phyloP scores from a whole-genome alignment of 2,329 filamentous ascomycete species.

The Stemphylium beticola region DNA sequence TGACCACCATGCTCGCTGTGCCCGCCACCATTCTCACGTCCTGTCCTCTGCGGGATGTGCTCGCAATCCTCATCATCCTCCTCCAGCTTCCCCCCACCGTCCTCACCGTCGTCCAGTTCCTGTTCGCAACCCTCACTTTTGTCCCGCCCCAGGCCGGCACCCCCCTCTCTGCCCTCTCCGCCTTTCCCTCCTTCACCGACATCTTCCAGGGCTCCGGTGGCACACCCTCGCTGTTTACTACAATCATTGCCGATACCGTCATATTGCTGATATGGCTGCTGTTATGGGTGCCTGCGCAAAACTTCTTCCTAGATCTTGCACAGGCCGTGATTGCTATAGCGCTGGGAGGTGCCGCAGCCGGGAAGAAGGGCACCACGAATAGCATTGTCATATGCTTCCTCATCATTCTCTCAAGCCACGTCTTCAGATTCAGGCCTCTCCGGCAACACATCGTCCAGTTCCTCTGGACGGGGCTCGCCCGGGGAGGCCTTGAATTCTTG shows the following conservation, averaged over 20 bases:
- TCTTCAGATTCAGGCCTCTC: slow-evolving; percentile 61
- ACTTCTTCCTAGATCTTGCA: slow-evolving; percentile 85
- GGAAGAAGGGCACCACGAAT: slow-evolving; percentile 70
- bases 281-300: slow-evolving; percentile 84
- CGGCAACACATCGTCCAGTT: slow-evolving; percentile 51
- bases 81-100: slow-evolving; percentile 90
- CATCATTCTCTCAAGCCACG: slow-evolving; percentile 64
- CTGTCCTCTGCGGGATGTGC: slow-evolving; percentile 90
- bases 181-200: slow-evolving; percentile 80
- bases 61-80: slow-evolving; percentile 94
- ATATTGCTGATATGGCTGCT: slow-evolving; percentile 87
- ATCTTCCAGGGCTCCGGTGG: slow-evolving; percentile 88
- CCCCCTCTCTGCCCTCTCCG: slow-evolving; percentile 75
- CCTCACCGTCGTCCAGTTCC: slow-evolving; percentile 85
- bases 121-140: slow-evolving; percentile 92
- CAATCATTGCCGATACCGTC: slow-evolving; percentile 81
- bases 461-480: slow-evolving; percentile 48
- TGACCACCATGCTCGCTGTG: slow-evolving; percentile 71
- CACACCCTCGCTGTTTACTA: slow-evolving; percentile 83
- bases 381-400: slow-evolving; percentile 74
- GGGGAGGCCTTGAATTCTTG: slow-evolving; percentile 50
- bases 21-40: slow-evolving; percentile 86
- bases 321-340: slow-evolving; percentile 94
- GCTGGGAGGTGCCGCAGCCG: slow-evolving; percentile 78
- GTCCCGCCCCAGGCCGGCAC: slow-evolving; percentile 78